Evolutionary conservation across 2,329 filamentous ascomycete genomes (phyloP).

Genomic region (Pseudogymnoascus sp.): DNA sequence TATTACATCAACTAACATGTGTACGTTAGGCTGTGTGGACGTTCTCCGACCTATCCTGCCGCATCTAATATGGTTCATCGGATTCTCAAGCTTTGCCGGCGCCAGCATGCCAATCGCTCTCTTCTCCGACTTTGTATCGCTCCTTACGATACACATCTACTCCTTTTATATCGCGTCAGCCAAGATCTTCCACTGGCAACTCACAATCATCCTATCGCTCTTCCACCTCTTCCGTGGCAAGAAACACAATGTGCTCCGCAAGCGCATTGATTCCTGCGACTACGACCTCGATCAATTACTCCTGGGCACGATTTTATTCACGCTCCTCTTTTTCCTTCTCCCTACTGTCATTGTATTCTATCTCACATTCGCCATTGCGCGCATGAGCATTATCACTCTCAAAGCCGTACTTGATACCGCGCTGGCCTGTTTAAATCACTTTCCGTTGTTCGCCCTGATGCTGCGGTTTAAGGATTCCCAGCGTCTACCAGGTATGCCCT

Average conservation of each 20-base stretch:
- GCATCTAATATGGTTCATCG: constrained; percentile 81
- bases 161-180: constrained; percentile 96
- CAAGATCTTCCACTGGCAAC: constrained; percentile 96
- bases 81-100: constrained; percentile 88
- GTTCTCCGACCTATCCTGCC: constrained; percentile 74
- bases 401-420: constrained; percentile 89
- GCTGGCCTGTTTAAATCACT: constrained; percentile 92
- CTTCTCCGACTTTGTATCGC: constrained; percentile 85
- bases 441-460: constrained; percentile 96
- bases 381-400: constrained; percentile 89
- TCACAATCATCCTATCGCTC: constrained; percentile 92
- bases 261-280: constrained; percentile 97
- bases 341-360: constrained; percentile 97
- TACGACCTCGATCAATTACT: constrained; percentile 96
- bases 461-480: constrained; percentile 85
- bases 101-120: constrained; percentile 95
- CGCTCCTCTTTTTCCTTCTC: constrained; percentile 85
- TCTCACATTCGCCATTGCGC: constrained; percentile 84
- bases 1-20: neutral
- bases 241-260: constrained; percentile 93
- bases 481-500: constrained; percentile 65
- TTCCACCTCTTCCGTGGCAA: constrained; percentile 98
- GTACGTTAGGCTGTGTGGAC: constrained; percentile 57
- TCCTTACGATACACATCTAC: constrained; percentile 92
- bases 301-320: constrained; percentile 93